Conservation (phyloP, 2,329 filamentous ascomycete genomes). For the Neofusicoccum sp. region DNA sequence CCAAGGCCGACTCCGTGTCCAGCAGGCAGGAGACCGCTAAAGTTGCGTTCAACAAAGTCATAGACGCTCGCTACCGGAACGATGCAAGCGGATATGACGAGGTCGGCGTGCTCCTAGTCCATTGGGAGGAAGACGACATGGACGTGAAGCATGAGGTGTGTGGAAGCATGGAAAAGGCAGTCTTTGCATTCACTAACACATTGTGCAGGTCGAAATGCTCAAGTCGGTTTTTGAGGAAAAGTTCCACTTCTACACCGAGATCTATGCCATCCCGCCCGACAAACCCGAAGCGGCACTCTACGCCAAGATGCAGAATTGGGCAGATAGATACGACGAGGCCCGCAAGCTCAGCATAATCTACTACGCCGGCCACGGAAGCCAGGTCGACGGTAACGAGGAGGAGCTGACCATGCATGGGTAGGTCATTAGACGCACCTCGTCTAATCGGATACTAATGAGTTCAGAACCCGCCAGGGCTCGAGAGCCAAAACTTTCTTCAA, state of each 20-base stretch:
- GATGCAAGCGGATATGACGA: slow-evolving; percentile 21
- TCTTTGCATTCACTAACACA: neutral
- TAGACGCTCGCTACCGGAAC: neutral
- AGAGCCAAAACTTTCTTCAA: slow-evolving; percentile 7
- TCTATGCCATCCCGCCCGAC: slow-evolving; percentile 23
- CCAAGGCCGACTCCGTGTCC: neutral
- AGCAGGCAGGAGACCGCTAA: neutral
- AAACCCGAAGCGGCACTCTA: neutral
- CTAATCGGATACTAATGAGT: neutral
- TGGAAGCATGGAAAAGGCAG: neutral
- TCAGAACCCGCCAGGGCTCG: neutral
- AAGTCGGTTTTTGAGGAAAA: slow-evolving; percentile 19
- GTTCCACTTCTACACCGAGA: slow-evolving; percentile 24
- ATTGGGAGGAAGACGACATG: slow-evolving; percentile 24
- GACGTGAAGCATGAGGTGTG: slow-evolving; percentile 23
- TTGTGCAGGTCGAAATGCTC: slow-evolving; percentile 15
- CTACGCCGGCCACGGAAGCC: slow-evolving; percentile 25
- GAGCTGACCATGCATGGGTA: neutral
- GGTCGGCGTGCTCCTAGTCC: slow-evolving; percentile 25
- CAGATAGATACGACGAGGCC: slow-evolving; percentile 20
- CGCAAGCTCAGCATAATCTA: slow-evolving; percentile 27
- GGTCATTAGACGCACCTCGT: neutral
- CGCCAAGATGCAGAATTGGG: slow-evolving; percentile 17
- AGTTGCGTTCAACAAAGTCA: neutral
- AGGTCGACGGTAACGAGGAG: neutral